Conservation (phyloP, 164 flowering plant genomes). For the grape (Vitis vinifera) region ASM3070453v1 NC_081816.1:6694001-6694500, state of each 20-base stretch:
- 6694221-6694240: too few relatives aligned
- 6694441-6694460: constrained; percentile 58
- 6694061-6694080: not conserved
- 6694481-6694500: constrained; percentile 98
- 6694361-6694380: constrained; percentile 43
- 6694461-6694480: constrained; percentile 70
- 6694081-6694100: not conserved
- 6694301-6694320: too few relatives aligned
- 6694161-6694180: not conserved
- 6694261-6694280: not conserved
- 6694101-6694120: too few relatives aligned
- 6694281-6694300: too few relatives aligned
- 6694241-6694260: too few relatives aligned
- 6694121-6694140: too few relatives aligned
- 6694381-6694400: constrained; percentile 53
- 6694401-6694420: constrained; percentile 90
- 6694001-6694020: constrained; percentile 71
- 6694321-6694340: too few relatives aligned
- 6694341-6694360: not conserved
- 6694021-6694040: not conserved
- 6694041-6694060: not conserved
- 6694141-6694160: not conserved
- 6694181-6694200: not conserved
- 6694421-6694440: constrained; percentile 95
- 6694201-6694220: not conserved